Evolutionary conservation across 2,329 filamentous ascomycete species (phyloP).

Genomic region (Leptographium radiaticola): DNA sequence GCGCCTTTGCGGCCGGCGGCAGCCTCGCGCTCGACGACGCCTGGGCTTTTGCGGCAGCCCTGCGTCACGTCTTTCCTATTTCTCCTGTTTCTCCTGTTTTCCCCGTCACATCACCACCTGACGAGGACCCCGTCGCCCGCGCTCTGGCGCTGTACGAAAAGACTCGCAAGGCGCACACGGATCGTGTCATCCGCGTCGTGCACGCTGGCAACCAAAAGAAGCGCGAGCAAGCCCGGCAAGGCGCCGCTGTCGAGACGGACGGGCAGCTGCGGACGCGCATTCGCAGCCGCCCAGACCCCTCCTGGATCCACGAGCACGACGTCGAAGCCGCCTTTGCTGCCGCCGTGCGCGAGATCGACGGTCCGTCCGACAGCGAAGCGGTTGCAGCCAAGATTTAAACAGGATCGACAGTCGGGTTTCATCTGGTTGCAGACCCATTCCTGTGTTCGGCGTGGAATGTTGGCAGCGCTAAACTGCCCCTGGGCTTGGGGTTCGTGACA

Average conservation of each 20-base stretch:
- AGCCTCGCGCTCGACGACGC: slow-evolving; percentile 27
- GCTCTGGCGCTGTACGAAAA: not conserved
- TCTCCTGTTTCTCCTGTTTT: no score
- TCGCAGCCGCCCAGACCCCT: not conserved
- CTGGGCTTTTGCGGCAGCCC: slow-evolving; percentile 25
- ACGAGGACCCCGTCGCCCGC: not conserved
- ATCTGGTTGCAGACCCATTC: not conserved
- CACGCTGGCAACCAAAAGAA: not conserved
- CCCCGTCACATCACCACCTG: not conserved
- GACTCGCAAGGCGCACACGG: not conserved
- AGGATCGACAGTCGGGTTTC: no score
- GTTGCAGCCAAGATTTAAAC: not conserved
- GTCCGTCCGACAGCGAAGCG: not conserved
- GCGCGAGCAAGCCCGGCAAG: not conserved
- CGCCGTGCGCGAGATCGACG: not conserved
- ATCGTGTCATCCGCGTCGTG: not conserved
- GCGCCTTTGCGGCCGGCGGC: slow-evolving; percentile 26
- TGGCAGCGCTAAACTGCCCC: no score
- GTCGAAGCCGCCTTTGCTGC: not conserved
- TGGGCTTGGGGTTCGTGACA: no score
- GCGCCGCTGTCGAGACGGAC: not conserved
- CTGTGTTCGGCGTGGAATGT: no score
- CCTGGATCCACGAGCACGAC: not conserved
- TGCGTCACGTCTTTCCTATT: slow-evolving; percentile 22
- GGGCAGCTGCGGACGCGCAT: not conserved